phyloP scores from a whole-genome alignment of 345 rosid species.

The Lagerstroemia speciosa region DNA sequence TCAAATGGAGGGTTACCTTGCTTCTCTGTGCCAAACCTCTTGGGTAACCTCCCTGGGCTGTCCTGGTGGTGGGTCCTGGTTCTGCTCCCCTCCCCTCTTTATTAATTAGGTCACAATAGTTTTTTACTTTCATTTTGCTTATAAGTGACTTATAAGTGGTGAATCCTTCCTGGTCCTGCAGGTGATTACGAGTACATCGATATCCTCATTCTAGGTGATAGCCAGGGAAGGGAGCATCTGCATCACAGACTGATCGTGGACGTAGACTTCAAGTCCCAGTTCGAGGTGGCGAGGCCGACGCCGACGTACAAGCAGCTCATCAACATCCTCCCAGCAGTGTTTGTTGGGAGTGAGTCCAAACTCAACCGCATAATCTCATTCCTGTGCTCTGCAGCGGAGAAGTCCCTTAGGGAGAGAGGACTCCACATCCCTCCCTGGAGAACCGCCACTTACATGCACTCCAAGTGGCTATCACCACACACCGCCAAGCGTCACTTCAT shows the following conservation, averaged over 20 bases:
- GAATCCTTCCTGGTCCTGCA: conserved; percentile 14
- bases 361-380: conserved; percentile 27
- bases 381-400: conserved; percentile 41
- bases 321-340: conserved; percentile 31
- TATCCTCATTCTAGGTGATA: conserved; percentile 7
- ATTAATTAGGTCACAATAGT: too few relatives aligned
- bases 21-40: conserved; percentile 39
- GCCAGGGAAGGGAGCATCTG: not conserved
- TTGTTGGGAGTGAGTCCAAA: conserved; percentile 36
- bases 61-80: conserved; percentile 25
- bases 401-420: conserved; percentile 40
- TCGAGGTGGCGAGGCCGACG: conserved; percentile 56
- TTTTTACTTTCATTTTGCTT: too few relatives aligned
- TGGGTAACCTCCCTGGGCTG: conserved; percentile 40
- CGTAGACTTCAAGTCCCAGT: conserved; percentile 50
- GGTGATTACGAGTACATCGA: conserved; percentile 52
- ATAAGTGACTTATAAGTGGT: not conserved
- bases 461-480: conserved; percentile 29
- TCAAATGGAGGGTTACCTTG: conserved; percentile 35
- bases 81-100: too few relatives aligned
- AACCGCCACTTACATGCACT: conserved; percentile 36
- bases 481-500: not conserved
- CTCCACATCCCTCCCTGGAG: conserved; percentile 64
- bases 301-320: conserved; percentile 25
- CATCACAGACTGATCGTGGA: conserved; percentile 36